Percentiles rank a stretch among this genome's conserved stretches.
phyloP scores from a whole-genome alignment of 805 yeast species.

The Limtongozyma cylindracea region DNA sequence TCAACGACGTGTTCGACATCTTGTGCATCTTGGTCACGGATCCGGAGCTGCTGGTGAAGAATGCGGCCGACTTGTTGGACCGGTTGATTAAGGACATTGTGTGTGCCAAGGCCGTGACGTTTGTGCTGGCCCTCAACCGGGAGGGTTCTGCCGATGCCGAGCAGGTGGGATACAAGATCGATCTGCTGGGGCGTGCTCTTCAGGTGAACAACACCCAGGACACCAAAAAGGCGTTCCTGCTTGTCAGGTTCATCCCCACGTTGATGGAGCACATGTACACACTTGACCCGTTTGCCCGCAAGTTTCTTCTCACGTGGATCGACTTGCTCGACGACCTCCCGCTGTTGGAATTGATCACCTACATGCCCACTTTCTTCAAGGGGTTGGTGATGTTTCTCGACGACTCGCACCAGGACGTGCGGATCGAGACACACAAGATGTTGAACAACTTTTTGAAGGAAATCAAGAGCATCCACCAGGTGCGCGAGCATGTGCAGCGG shows the following conservation, averaged over 20 bases:
- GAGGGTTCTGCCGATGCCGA: conserved; percentile 35
- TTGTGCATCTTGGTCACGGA: conserved; percentile 78
- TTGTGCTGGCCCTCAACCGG: conserved; percentile 40
- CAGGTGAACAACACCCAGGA: conserved; percentile 36
- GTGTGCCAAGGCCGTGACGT: conserved; percentile 78
- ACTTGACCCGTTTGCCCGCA: conserved; percentile 77
- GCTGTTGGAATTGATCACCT: conserved; percentile 66
- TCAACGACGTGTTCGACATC: conserved; percentile 88
- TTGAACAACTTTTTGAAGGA: conserved; percentile 58
- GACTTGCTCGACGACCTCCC: conserved; percentile 84
- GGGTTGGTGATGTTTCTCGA: conserved; percentile 62
- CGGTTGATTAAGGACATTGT: conserved; percentile 82
- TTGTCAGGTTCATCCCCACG: conserved; percentile 78
- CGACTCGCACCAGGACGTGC: conserved; percentile 67
- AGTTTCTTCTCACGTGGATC: conserved; percentile 84
- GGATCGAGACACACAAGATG: conserved; percentile 63
- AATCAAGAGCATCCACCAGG: conserved; percentile 48
- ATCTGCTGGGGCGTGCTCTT: too few species aligned
- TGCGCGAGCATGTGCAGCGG: conserved; percentile 23
- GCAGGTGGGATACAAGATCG: too few species aligned
- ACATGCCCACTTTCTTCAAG: conserved; percentile 71
- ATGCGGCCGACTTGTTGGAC: conserved; percentile 86
- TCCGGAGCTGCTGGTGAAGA: conserved; percentile 73
- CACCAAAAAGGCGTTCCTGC: conserved; percentile 46
- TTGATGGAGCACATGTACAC: conserved; percentile 78